Evolutionary conservation across 2,329 filamentous ascomycete species (phyloP).

Genomic region (Clathrospora elynae): DNA sequence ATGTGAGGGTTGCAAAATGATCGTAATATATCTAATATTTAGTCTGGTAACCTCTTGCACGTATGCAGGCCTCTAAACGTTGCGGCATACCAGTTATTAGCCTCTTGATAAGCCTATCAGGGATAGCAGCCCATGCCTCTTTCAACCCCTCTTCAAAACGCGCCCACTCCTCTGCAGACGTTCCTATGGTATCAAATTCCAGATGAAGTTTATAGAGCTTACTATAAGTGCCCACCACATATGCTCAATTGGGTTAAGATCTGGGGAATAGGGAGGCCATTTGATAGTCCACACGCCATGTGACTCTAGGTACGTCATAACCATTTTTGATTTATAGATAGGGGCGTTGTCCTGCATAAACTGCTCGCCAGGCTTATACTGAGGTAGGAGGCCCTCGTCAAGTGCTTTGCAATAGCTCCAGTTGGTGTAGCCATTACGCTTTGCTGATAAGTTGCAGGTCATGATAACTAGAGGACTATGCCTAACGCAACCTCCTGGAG

Average conservation of each 20-base stretch:
- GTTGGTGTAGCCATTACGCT: slow-evolving; percentile 9
- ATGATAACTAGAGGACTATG: slow-evolving; percentile 16
- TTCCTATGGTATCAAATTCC: slow-evolving; percentile 10
- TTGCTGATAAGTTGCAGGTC: slow-evolving; percentile 6
- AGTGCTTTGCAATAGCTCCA: slow-evolving; percentile 9
- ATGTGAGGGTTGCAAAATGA: not conserved
- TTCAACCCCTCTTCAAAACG: slow-evolving; percentile 1
- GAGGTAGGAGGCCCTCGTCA: slow-evolving; percentile 9
- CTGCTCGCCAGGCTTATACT: slow-evolving; percentile 5
- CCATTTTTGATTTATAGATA: slow-evolving; percentile 19
- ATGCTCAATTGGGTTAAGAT: slow-evolving; percentile 34
- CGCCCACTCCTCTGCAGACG: slow-evolving; percentile 4
- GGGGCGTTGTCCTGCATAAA: slow-evolving; percentile 32
- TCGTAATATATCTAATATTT: slow-evolving; percentile 5
- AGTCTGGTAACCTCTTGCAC: slow-evolving; percentile 5
- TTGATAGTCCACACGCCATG: slow-evolving; percentile 17
- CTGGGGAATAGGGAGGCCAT: slow-evolving; percentile 25
- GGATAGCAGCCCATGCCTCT: slow-evolving; percentile 10
- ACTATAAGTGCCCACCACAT: slow-evolving; percentile 24
- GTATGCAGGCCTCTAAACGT: not conserved
- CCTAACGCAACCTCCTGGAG: slow-evolving; percentile 1
- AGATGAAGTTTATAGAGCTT: slow-evolving; percentile 13
- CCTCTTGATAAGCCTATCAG: slow-evolving; percentile 1
- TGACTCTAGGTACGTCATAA: slow-evolving; percentile 16
- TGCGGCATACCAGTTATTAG: slow-evolving; percentile 10